A percentile compares a stretch with the other conserved stretches of the same genome.
phyloP scores from a whole-genome alignment of 2,329 filamentous ascomycete species.

The Chlorencoelia australis region DNA sequence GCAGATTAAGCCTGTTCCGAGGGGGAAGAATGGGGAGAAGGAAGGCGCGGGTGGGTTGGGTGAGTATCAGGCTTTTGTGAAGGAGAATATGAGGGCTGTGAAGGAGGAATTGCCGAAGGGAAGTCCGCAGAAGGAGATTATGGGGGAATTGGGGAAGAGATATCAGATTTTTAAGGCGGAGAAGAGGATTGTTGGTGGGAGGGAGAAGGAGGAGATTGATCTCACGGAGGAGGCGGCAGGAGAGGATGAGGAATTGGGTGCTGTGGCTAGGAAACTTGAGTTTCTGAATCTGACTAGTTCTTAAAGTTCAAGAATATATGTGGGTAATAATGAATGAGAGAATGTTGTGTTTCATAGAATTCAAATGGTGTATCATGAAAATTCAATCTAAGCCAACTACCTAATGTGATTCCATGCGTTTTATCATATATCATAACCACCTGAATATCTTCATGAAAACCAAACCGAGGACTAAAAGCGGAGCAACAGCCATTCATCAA shows the following conservation, averaged over 20 bases:
- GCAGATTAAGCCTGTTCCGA: slow-evolving; percentile 72
- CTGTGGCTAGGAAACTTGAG: slow-evolving; percentile 23
- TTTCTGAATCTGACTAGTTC: slow-evolving; percentile 25
- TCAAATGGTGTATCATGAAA: no score
- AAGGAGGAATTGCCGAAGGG: slow-evolving; percentile 41
- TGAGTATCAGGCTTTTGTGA: slow-evolving; percentile 52
- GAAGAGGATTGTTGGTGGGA: slow-evolving; percentile 10
- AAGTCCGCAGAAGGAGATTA: slow-evolving; percentile 55
- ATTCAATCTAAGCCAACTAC: not conserved
- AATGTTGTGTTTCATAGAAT: no score
- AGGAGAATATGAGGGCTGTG: slow-evolving; percentile 55
- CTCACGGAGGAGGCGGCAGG: slow-evolving; percentile 8
- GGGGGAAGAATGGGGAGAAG: slow-evolving; percentile 31
- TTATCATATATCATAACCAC: no score
- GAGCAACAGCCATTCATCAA: not conserved
- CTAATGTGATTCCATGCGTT: no score
- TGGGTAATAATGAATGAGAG: no score
- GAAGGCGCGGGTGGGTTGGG: slow-evolving; percentile 24
- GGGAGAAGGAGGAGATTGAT: not conserved
- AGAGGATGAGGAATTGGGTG: slow-evolving; percentile 12
- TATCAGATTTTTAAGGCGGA: slow-evolving; percentile 44
- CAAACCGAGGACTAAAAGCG: not conserved
- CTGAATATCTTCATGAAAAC: no score
- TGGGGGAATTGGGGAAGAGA: slow-evolving; percentile 54
- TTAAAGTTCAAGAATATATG: no score